Conservation (phyloP, 1,284 basidiomycete genomes). For the Peniophora sp. region DNA sequence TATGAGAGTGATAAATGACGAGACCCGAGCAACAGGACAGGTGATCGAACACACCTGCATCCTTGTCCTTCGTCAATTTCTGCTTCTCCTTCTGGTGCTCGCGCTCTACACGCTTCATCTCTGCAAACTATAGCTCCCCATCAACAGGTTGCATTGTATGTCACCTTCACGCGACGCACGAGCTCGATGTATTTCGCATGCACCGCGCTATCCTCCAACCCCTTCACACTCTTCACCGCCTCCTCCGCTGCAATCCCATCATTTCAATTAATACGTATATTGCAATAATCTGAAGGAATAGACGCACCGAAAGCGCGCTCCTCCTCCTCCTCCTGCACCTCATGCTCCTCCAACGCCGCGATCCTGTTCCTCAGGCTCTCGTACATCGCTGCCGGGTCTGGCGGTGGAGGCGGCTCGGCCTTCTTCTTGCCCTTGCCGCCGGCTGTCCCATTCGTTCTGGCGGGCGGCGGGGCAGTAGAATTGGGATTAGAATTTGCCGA, state of each 20-base stretch:
- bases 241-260: constrained; percentile 57
- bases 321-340: constrained; percentile 76
- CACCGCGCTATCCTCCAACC: constrained; percentile 68
- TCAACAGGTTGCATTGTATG: neutral
- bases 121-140: constrained; percentile 54
- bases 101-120: constrained; percentile 72
- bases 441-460: constrained; percentile 16
- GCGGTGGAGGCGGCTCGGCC: constrained; percentile 43
- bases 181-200: constrained; percentile 80
- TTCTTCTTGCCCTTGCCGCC: constrained; percentile 49
- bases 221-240: constrained; percentile 73
- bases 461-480: constrained; percentile 23
- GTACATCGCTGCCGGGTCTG: constrained; percentile 78
- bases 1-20: constrained; percentile 20
- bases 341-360: constrained; percentile 77
- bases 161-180: constrained; percentile 30
- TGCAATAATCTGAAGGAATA: neutral
- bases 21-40: constrained; percentile 9
- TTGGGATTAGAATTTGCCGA: constrained; percentile 27
- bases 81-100: constrained; percentile 85
- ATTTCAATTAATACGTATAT: neutral
- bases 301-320: constrained; percentile 63
- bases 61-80: constrained; percentile 80
- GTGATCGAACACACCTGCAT: constrained; percentile 49
- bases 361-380: constrained; percentile 79